These are phyloP conservation scores for Penicillium pancosmium DNA, from an alignment of 495 filamentous ascomycete species.

Conservation along the genomic window DNA sequence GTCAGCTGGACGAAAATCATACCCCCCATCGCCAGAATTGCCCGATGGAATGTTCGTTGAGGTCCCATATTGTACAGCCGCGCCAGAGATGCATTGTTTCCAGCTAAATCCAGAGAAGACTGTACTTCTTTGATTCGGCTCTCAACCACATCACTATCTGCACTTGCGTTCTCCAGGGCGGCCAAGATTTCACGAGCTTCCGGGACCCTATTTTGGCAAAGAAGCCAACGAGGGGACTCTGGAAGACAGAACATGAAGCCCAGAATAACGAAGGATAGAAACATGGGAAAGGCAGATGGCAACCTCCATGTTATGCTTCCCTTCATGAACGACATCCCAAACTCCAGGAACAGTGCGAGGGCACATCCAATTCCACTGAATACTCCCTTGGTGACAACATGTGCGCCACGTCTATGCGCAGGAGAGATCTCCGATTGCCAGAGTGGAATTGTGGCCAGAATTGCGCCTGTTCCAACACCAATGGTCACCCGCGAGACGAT, in stretches of 20 bases:
- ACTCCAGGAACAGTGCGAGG: slow-evolving; percentile 55
- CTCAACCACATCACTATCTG: slow-evolving; percentile 27
- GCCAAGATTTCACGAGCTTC: slow-evolving; percentile 41
- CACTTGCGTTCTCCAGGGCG: slow-evolving; percentile 40
- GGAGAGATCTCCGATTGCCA: slow-evolving; percentile 67
- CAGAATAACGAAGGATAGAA: slow-evolving; percentile 27
- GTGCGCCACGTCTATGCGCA: slow-evolving; percentile 57
- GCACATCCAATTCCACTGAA: slow-evolving; percentile 61
- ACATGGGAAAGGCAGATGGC: slow-evolving; percentile 50
- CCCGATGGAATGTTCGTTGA: slow-evolving; percentile 28
- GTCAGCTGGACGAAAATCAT: slow-evolving; percentile 28
- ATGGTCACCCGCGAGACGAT: slow-evolving; percentile 56
- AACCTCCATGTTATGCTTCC: slow-evolving; percentile 49
- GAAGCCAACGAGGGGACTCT: slow-evolving; percentile 50
- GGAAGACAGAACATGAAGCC: slow-evolving; percentile 42
- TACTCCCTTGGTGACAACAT: slow-evolving; percentile 61
- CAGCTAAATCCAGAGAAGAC: slow-evolving; percentile 18
- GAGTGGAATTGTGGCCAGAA: slow-evolving; percentile 62
- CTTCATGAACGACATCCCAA: slow-evolving; percentile 49
- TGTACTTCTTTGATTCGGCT: slow-evolving; percentile 25
- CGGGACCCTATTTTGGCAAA: slow-evolving; percentile 34
- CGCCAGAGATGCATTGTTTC: slow-evolving; percentile 10
- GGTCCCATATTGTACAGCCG: slow-evolving; percentile 25
- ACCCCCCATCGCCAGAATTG: slow-evolving; percentile 18
- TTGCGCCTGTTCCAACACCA: slow-evolving; percentile 61